Percentiles rank a stretch among this genome's conserved stretches.
These are phyloP conservation scores for Neofusicoccum parvum DNA, from an alignment of 2,329 filamentous ascomycete genomes.

Conservation along the genomic window DNA sequence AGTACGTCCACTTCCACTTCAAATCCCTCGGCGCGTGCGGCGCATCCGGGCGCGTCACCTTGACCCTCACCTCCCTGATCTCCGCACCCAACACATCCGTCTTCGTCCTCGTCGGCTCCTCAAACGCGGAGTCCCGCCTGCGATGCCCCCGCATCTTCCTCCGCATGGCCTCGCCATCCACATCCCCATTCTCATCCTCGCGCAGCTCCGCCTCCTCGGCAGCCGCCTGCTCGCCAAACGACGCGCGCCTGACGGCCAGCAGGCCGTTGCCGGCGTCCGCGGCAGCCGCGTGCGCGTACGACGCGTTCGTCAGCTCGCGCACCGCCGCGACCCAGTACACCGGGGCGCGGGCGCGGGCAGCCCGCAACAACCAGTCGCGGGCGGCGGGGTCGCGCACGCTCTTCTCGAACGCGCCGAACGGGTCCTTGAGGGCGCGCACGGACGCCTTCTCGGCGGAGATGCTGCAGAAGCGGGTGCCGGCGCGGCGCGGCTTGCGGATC, in stretches of 20 bases:
- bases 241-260: slow-evolving; percentile 3
- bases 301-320: slow-evolving; percentile 15
- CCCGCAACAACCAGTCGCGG: slow-evolving; percentile 3
- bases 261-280: slow-evolving; percentile 19
- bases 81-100: slow-evolving; percentile 19
- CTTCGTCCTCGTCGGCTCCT: slow-evolving; percentile 21
- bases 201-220: neutral
- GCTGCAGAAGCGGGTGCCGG: slow-evolving; percentile 11
- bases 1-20: slow-evolving; percentile 9
- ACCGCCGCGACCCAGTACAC: slow-evolving; percentile 17
- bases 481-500: slow-evolving; percentile 4
- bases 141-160: neutral
- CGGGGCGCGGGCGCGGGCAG: neutral
- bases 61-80: slow-evolving; percentile 14
- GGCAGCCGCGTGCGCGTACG: slow-evolving; percentile 1
- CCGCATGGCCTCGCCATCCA: slow-evolving; percentile 11
- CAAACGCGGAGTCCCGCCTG: slow-evolving; percentile 14
- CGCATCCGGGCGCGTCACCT: neutral
- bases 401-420: slow-evolving; percentile 9
- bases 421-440: slow-evolving; percentile 15
- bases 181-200: slow-evolving; percentile 11
- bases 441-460: slow-evolving; percentile 15
- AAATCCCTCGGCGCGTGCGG: neutral
- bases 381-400: neutral
- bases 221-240: neutral